phyloP scores from a whole-genome alignment of 352 stramenopile species.

The Albugo candida region DNA sequence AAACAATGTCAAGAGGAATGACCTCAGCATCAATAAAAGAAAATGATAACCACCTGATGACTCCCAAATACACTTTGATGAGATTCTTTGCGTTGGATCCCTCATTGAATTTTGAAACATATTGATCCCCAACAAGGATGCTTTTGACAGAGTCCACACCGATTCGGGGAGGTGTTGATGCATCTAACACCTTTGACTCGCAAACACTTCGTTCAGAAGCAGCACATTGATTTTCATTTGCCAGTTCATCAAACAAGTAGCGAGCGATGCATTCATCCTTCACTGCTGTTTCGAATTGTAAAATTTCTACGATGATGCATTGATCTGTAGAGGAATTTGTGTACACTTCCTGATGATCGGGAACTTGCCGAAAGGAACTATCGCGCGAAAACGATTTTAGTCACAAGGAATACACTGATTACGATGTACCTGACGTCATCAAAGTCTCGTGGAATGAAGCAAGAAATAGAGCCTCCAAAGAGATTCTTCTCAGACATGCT shows the following conservation, averaged over 20 bases:
- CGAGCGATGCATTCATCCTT: conserved; percentile 23
- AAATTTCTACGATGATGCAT: conserved; percentile 66
- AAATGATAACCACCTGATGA: conserved; percentile 29
- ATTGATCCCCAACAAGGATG: conserved; percentile 55
- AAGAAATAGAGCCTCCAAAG: conserved; percentile 59
- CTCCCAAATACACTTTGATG: conserved; percentile 61
- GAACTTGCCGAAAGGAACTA: conserved; percentile 62
- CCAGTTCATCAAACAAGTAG: conserved; percentile 76
- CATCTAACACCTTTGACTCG: conserved; percentile 17
- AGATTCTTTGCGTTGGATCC: conserved; percentile 62
- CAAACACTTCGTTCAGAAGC: conserved; percentile 30
- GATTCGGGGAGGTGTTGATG: conserved; percentile 14
- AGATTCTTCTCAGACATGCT: conserved; percentile 1
- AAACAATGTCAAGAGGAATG: background rate
- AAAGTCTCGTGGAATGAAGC: conserved; percentile 48
- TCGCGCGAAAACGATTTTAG: background rate
- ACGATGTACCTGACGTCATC: conserved; percentile 42
- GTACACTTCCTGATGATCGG: conserved; percentile 79
- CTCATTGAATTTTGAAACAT: conserved; percentile 75
- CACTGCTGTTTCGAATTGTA: conserved; percentile 41
- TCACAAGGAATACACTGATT: background rate
- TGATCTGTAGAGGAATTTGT: conserved; percentile 58
- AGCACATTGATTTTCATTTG: conserved; percentile 51
- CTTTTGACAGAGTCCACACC: conserved; percentile 16
- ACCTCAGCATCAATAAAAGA: background rate